phyloP scores from a whole-genome alignment of 176 grass and related monocot species.

The Oryza rufipogon region DNA sequence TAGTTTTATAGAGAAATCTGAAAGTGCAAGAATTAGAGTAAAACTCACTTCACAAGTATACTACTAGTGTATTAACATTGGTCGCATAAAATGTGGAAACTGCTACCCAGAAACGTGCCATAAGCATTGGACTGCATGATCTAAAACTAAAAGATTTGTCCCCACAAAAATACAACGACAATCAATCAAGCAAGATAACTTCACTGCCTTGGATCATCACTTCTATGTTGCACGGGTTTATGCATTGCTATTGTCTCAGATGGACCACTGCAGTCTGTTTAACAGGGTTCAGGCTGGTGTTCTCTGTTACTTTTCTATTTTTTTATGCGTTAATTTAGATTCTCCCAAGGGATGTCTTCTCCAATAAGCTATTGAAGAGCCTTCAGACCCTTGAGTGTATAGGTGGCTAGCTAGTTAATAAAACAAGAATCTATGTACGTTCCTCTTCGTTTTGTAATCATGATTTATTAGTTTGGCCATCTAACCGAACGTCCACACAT shows the following conservation, averaged over 20 bases:
- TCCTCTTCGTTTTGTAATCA: not conserved
- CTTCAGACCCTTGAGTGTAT: not conserved
- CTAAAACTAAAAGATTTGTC: not conserved
- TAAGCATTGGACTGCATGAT: not conserved
- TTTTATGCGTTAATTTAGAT: not conserved
- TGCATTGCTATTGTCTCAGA: not conserved
- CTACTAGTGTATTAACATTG: not conserved
- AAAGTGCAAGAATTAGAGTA: no score
- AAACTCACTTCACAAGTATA: not conserved
- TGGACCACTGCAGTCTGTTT: not conserved
- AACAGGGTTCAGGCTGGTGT: no score
- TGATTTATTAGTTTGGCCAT: no score
- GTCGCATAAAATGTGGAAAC: not conserved
- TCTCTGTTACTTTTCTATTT: not conserved
- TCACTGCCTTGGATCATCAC: not conserved
- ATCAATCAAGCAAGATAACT: no score
- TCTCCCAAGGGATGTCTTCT: not conserved
- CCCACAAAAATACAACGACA: no score
- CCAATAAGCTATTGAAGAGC: not conserved
- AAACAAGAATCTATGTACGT: no score
- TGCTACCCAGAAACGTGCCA: not conserved
- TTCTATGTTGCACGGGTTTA: not conserved
- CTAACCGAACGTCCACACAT: not conserved
- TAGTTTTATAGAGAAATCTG: not conserved
- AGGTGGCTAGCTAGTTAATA: no score